Evolutionary conservation across 306 rosid genomes (phyloP).

Genomic region (Oxytropis ochrocephala): DNA sequence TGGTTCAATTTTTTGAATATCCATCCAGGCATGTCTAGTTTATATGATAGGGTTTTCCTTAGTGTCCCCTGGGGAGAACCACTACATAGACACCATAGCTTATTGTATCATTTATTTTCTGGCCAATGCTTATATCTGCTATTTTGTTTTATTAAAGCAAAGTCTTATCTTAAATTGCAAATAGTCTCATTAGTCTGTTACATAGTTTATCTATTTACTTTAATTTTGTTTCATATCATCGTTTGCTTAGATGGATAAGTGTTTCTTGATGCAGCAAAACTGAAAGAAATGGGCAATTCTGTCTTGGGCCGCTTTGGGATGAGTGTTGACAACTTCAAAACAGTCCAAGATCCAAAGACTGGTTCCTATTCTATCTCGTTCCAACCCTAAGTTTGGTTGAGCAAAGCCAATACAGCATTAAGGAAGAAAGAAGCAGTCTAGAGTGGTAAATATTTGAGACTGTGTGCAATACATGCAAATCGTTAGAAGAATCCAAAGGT

Average conservation of each 20-base stretch:
- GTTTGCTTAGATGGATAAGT: neutral
- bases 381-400: slow-evolving; percentile 40
- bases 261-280: slow-evolving; percentile 46
- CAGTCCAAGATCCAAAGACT: slow-evolving; percentile 86
- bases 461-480: neutral
- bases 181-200: neutral
- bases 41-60: neutral
- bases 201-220: neutral
- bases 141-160: neutral
- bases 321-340: slow-evolving; percentile 81
- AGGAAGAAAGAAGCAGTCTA: neutral
- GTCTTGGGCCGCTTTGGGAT: slow-evolving; percentile 89
- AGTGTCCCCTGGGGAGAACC: neutral
- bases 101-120: neutral
- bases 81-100: neutral
- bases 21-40: neutral
- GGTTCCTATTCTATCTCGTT: slow-evolving; percentile 84
- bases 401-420: neutral
- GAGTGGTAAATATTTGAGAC: slow-evolving; percentile 6
- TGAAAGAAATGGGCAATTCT: slow-evolving; percentile 92
- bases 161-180: neutral
- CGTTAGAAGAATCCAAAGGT: slow-evolving; percentile 4
- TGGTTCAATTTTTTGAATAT: neutral
- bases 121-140: neutral
- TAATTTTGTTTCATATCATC: neutral